phyloP scores from a whole-genome alignment of 352 stramenopile species.

The Phytophthora quininea region DNA sequence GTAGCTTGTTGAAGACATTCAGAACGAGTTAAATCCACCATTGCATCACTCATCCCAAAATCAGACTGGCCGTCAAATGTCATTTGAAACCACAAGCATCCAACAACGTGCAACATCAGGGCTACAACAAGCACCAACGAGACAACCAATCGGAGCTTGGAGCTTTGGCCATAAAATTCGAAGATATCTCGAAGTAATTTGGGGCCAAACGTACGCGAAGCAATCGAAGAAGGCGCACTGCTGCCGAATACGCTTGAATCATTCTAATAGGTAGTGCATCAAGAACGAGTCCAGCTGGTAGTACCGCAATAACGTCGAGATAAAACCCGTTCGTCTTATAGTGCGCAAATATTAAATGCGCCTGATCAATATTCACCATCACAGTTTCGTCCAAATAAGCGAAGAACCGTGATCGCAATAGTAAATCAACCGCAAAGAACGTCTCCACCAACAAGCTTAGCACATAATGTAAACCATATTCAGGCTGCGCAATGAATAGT shows the following conservation, averaged over 20 bases:
- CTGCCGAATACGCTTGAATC: conserved; percentile 35
- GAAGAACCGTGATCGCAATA: conserved; percentile 52
- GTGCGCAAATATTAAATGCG: conserved; percentile 48
- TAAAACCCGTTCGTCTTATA: conserved; percentile 59
- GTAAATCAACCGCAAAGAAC: conserved; percentile 54
- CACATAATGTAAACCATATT: conserved; percentile 25
- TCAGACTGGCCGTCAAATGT: conserved; percentile 4
- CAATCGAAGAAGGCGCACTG: conserved; percentile 45
- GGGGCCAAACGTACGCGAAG: conserved; percentile 51
- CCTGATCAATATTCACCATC: conserved; percentile 53
- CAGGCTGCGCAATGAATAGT: not conserved
- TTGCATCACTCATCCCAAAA: not conserved
- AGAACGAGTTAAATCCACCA: conserved; percentile 10
- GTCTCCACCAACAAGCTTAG: conserved; percentile 40
- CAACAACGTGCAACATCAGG: conserved; percentile 51
- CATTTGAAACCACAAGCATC: conserved; percentile 66
- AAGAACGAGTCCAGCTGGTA: conserved; percentile 45
- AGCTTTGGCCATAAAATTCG: too few relatives aligned
- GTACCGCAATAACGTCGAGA: conserved; percentile 42
- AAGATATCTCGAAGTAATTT: too few relatives aligned
- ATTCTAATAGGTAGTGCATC: conserved; percentile 25
- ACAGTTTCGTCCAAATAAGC: conserved; percentile 54
- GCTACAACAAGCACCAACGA: conserved; percentile 48
- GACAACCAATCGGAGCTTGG: conserved; percentile 46
- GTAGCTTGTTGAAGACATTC: conserved; percentile 58